Evolutionary conservation across 129 eudicot species (phyloP).

Genomic region (Rutidosis leptorrhynchoides): DNA sequence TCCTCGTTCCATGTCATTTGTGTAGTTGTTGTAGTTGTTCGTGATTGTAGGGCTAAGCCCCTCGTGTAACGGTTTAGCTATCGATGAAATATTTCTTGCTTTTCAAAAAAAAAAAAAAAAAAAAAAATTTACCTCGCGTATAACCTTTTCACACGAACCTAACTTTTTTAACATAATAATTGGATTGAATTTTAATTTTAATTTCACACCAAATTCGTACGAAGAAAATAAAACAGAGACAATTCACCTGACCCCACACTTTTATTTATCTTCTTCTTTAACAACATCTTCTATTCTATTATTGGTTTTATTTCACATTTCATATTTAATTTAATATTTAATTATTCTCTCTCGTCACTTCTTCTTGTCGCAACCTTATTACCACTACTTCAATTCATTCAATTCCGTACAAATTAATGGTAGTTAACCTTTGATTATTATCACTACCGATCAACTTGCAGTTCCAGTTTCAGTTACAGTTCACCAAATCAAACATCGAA

Average conservation of each 20-base stretch:
- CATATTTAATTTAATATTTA: no score
- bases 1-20: no score
- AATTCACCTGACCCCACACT: slow-evolving; percentile 9
- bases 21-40: no score
- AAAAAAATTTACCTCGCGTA: no score
- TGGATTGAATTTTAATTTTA: no score
- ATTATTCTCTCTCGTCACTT: neutral
- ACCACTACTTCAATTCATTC: neutral
- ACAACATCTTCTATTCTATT: neutral
- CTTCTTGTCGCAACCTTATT: neutral
- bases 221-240: slow-evolving; percentile 10
- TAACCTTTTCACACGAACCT: no score
- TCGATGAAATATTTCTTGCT: no score
- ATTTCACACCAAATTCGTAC: slow-evolving; percentile 20
- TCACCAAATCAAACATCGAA: neutral
- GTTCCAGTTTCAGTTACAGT: neutral
- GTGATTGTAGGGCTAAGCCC: no score
- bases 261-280: neutral
- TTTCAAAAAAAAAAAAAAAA: no score
- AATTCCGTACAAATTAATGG: neutral
- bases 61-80: no score
- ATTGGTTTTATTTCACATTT: no score
- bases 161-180: no score
- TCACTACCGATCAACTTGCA: neutral
- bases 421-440: neutral